These are phyloP conservation scores for Jamesozyma rosinii DNA, from an alignment of 805 yeast genomes.

Conservation along the genomic window DNA sequence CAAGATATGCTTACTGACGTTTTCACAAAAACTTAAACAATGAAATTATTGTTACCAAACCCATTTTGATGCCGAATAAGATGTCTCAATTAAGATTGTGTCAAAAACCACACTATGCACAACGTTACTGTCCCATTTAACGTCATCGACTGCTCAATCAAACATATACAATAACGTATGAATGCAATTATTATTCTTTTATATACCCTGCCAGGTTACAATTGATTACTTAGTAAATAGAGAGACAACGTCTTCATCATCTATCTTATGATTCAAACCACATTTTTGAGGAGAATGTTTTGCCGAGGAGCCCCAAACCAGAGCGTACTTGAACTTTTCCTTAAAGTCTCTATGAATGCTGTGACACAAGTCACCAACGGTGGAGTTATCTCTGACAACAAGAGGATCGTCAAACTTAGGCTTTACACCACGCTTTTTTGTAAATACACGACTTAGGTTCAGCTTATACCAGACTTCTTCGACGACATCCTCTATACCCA, in stretches of 20 bases:
- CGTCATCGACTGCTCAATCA: too few relatives aligned
- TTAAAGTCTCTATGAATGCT: constrained; percentile 88
- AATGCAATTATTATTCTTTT: background rate
- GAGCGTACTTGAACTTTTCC: constrained; percentile 83
- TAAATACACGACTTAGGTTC: constrained; percentile 68
- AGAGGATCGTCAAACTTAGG: constrained; percentile 85
- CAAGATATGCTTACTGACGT: too few relatives aligned
- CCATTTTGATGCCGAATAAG: too few relatives aligned
- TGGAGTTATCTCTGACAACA: constrained; percentile 73
- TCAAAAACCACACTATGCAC: too few relatives aligned
- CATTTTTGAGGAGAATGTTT: constrained; percentile 96
- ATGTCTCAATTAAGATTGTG: too few relatives aligned
- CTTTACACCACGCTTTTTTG: constrained; percentile 73
- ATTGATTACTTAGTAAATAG: constrained; percentile 62
- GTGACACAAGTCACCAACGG: constrained; percentile 83
- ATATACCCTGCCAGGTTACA: background rate
- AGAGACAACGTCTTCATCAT: constrained; percentile 91
- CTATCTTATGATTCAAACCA: constrained; percentile 72
- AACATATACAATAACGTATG: too few relatives aligned
- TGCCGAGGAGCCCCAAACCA: constrained; percentile 94
- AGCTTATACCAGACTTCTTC: constrained; percentile 91
- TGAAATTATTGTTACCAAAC: too few relatives aligned
- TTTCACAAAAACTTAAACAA: too few relatives aligned
- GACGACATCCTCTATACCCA: constrained; percentile 79
- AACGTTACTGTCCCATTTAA: too few relatives aligned